Conservation (phyloP, 2,329 filamentous ascomycete species). For the Paecilomyces fulvus region DNA sequence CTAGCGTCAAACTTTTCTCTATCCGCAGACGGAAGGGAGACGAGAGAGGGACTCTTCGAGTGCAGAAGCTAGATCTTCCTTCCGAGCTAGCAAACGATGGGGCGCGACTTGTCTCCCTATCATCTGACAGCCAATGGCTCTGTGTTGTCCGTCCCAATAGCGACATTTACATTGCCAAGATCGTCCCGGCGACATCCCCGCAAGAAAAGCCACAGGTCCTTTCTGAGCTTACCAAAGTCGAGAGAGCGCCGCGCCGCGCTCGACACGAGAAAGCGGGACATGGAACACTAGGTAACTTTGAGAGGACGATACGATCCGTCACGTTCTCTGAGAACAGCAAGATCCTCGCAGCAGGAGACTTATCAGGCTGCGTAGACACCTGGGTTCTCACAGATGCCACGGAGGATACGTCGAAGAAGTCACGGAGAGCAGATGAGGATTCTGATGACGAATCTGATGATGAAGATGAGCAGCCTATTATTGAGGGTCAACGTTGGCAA, state of each 20-base stretch:
- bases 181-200: conserved; percentile 32
- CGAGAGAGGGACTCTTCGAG: conserved; percentile 53
- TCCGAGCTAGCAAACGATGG: conserved; percentile 50
- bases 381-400: conserved; percentile 63
- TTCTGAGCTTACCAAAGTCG: conserved; percentile 36
- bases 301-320: conserved; percentile 63
- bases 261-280: conserved; percentile 44
- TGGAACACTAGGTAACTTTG: conserved; percentile 65
- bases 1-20: conserved; percentile 69
- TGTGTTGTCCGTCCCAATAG: conserved; percentile 51
- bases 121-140: conserved; percentile 40
- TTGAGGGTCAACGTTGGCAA: conserved; percentile 63
- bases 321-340: conserved; percentile 74
- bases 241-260: conserved; percentile 25
- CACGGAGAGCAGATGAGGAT: conserved; percentile 24
- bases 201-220: conserved; percentile 35
- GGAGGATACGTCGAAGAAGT: conserved; percentile 25
- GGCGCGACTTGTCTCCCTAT: conserved; percentile 54
- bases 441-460: conserved; percentile 45
- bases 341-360: conserved; percentile 68
- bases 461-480: conserved; percentile 37
- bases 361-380: conserved; percentile 78
- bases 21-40: conserved; percentile 48
- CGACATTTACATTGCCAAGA: conserved; percentile 46
- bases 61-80: conserved; percentile 63